Percentiles rank a stretch among this genome's conserved stretches.
phyloP scores from a whole-genome alignment of 768 basidiomycete species.

The Phlebiopsis flavidoalba region DNA sequence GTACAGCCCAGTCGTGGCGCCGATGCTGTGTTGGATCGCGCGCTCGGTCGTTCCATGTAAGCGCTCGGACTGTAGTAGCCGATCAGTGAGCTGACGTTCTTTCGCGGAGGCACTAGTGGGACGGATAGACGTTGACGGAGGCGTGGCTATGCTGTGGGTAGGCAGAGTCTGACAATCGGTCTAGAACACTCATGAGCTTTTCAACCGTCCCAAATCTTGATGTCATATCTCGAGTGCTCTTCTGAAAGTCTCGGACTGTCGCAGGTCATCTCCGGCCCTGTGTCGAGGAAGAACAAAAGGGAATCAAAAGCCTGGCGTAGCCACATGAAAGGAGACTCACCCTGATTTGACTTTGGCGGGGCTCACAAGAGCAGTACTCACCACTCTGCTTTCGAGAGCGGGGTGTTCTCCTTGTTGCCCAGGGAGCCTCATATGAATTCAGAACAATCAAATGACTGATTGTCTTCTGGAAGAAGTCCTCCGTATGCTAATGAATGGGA shows the following conservation, averaged over 20 bases:
- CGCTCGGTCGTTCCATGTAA: conserved; percentile 84
- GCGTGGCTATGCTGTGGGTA: background rate
- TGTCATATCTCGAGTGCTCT: conserved; percentile 66
- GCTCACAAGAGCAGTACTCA: conserved; percentile 43
- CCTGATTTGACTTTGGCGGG: conserved; percentile 58
- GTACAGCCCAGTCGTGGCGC: conserved; percentile 46
- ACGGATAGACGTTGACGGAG: conserved; percentile 22
- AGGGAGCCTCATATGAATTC: conserved; percentile 27
- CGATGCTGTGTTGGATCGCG: conserved; percentile 81
- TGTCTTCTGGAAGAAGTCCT: conserved; percentile 82
- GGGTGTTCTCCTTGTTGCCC: conserved; percentile 65
- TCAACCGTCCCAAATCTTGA: conserved; percentile 81
- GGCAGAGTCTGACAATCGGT: conserved; percentile 46
- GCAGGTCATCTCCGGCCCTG: background rate
- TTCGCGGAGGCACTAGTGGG: conserved; percentile 25
- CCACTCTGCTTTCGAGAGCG: conserved; percentile 25
- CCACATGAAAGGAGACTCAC: conserved; percentile 31
- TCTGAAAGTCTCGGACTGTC: conserved; percentile 44
- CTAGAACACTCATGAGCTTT: conserved; percentile 68
- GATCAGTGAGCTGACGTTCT: conserved; percentile 47
- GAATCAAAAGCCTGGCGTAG: background rate
- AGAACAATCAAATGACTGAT: conserved; percentile 84
- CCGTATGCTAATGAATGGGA: conserved; percentile 54
- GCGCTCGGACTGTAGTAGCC: conserved; percentile 74
- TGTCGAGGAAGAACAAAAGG: background rate